Evolutionary conservation across 345 rosid genomes (phyloP).

Genomic region (Dipteronia sinensis): DNA sequence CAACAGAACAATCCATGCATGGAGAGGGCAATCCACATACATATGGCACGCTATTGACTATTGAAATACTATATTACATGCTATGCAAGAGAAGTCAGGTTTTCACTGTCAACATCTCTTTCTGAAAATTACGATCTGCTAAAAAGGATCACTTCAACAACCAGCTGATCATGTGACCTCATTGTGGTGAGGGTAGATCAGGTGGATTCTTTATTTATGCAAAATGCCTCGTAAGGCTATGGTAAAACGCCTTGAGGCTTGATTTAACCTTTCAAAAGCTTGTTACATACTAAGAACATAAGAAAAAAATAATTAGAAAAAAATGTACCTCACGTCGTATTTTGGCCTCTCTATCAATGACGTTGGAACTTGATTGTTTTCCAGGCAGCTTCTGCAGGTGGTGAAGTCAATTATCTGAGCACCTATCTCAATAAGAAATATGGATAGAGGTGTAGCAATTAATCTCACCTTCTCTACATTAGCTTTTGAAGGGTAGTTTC

Average conservation of each 20-base stretch:
- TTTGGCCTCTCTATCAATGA: constrained; percentile 48
- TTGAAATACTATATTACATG: background rate
- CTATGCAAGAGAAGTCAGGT: background rate
- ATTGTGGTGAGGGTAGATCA: background rate
- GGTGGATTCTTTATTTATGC: background rate
- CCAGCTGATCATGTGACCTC: constrained; percentile 4
- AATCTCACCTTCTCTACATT: constrained; percentile 60
- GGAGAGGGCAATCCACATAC: background rate
- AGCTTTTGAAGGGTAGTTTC: constrained; percentile 65
- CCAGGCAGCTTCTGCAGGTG: constrained; percentile 52
- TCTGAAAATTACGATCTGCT: background rate
- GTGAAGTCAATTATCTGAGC: constrained; percentile 25
- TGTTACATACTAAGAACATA: background rate
- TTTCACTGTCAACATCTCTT: background rate
- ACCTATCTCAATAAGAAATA: constrained; percentile 10
- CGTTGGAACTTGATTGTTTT: constrained; percentile 27
- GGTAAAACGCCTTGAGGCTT: too few species aligned
- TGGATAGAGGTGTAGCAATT: constrained; percentile 11
- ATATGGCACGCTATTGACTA: background rate
- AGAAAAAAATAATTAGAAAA: constrained; percentile 18
- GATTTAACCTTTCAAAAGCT: too few species aligned
- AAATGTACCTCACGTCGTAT: constrained; percentile 64
- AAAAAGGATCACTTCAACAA: background rate
- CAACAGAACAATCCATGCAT: background rate
- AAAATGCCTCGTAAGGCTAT: background rate